Evolutionary conservation across 352 stramenopile species (phyloP).

Genomic region (Phytophthora sojae): DNA sequence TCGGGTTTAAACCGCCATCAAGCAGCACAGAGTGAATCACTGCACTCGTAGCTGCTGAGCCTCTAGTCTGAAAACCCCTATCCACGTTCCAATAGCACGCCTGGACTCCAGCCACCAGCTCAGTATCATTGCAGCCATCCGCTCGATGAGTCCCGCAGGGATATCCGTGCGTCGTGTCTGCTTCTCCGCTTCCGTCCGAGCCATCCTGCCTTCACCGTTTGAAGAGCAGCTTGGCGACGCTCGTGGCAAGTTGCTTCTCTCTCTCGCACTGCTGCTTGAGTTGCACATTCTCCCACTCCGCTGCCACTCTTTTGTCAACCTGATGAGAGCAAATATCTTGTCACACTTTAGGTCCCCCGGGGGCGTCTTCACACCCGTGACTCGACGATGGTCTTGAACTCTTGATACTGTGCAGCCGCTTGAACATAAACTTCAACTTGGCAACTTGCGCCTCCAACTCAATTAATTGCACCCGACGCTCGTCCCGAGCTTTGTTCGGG

Average conservation of each 20-base stretch:
- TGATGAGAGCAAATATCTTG: too few species aligned
- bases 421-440: too few species aligned
- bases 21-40: conserved; percentile 24
- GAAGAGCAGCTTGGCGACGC: conserved; percentile 35
- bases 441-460: too few species aligned
- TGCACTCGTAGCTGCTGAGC: conserved; percentile 7
- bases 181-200: conserved; percentile 6
- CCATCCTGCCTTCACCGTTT: conserved; percentile 6
- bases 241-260: conserved; percentile 37
- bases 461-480: too few species aligned
- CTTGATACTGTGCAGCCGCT: too few species aligned
- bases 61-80: conserved; percentile 24
- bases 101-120: conserved; percentile 43
- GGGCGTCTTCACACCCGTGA: neutral
- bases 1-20: conserved; percentile 16
- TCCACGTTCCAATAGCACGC: conserved; percentile 43
- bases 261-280: conserved; percentile 40
- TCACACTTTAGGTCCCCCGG: too few species aligned
- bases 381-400: too few species aligned
- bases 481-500: too few species aligned
- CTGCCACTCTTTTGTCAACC: too few species aligned
- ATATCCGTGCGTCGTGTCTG: conserved; percentile 25
- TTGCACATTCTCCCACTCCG: conserved; percentile 37
- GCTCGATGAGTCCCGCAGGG: conserved; percentile 19
- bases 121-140: conserved; percentile 33